Base-by-base conservation (phyloP, 148 eudicot species). In the Camellia granthamiana region DNA sequence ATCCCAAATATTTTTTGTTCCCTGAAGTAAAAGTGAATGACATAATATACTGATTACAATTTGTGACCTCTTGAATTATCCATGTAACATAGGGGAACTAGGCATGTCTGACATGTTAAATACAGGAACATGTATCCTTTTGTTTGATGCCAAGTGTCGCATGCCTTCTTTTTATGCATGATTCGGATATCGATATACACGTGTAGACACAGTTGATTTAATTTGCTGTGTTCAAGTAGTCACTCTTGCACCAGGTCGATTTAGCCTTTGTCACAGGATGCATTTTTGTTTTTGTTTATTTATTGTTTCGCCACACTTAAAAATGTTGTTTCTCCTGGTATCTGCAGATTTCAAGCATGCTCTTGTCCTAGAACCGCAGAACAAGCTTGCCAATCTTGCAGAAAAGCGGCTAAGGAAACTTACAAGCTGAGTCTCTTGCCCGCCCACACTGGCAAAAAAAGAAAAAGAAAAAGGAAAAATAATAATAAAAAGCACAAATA, bases 271-370 rank as follows among this genome's bases (percentile, higher is more conserved):
- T 64, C 60, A 12, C 52, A 59, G 44, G 51, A 19, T 30, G 56
- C 49, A 16, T 30, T 13, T 7, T 49, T 49, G 52, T 49, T 18
- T 2, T 19, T 43, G 30, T 56, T 61, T 19, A 19, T 18, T 14
- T 62, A 42, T 12, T 42, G 0, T 61, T 54, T 15, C 1, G 3
- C 62, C 5, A 21, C 60, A 41, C 66, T n/a, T 15, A 21, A 41
- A 54, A 43, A 46, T 74, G 9, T 67, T 59, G 12, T 77, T 15
- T 43, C 51, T 82, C 49, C 69, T 80, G 73, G 52, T n/a, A 14
- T 77, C 66, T 81, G 87, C 92, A 94, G 98, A 94, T 90, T 94
- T 92, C 86, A 91, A 86, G 88, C 97, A 94, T 80, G 98, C 92
- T 56, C 92, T 87, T 78, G 93, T 94, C 73, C 93, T 94, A 8